Evolutionary conservation across 345 rosid species (phyloP), one percentile per base, ranked within the genome.

Genomic region (Lepidium africanum): DNA sequence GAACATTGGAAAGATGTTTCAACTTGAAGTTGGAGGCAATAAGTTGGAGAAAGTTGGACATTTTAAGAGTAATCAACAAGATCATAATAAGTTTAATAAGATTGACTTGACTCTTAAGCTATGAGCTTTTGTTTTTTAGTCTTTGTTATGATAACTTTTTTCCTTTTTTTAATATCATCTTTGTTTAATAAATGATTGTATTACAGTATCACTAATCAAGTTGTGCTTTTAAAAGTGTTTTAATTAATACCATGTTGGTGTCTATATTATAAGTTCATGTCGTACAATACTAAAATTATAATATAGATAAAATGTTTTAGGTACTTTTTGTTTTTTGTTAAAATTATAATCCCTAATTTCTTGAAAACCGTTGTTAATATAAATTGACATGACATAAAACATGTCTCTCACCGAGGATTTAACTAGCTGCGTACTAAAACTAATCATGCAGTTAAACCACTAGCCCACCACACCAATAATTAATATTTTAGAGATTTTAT

Each of bases 71-170:
- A 83, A 76, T 47, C 70, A 75, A 54, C 74, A 75, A 69, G 82
- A 81, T 69, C 86, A 83, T 45, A 37, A 43, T 78, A 86, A 86
- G 61, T 68, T 87, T 74, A 85, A 82, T 51, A 85, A 89, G 78
- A 79, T 92, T 74, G 98, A 92, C 78, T 77, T 92, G 84, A 89
- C 96, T 56, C 94, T 92, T 76, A 92, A 89, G 86, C 96, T 92
- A 72, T 92, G 69, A 84, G 33, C 79, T 72, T 72, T 69, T 25
- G 14, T 49, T 27, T 55, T 55, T 38, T 50, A 37, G 33, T 38
- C 16, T 52, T 52, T 49, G 19, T 10, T 56, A 8, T n/a, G 27
- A 25, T 25, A n/a, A 51, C 37, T 15, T 56, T 49, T 25, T 25
- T 21, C 2, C 23, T 69, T 41, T 41, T 67, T 45, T 75, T 3